Evolutionary conservation across 768 basidiomycete genomes (phyloP).

Genomic region (Leccinum boreale): DNA sequence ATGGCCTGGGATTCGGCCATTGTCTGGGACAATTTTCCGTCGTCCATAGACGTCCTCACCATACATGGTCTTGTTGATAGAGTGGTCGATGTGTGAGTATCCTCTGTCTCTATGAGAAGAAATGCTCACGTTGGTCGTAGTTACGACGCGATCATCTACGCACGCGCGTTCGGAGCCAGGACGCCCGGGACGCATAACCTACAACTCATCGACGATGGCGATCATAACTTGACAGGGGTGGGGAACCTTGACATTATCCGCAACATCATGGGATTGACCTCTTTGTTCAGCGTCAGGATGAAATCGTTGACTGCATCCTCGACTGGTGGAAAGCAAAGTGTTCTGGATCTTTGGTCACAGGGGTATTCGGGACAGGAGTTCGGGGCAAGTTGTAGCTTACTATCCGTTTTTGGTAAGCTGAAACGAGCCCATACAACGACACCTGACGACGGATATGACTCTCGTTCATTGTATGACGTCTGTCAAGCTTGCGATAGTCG

Average conservation of each 20-base stretch:
- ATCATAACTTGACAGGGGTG: constrained; percentile 75
- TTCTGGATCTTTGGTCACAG: constrained; percentile 50
- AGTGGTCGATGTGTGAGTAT: constrained; percentile 65
- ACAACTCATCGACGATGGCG: constrained; percentile 67
- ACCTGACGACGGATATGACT: neutral
- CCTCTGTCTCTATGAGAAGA: neutral
- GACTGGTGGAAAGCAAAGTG: constrained; percentile 60
- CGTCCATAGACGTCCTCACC: constrained; percentile 61
- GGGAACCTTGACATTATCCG: constrained; percentile 6
- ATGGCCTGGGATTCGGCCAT: constrained; percentile 62
- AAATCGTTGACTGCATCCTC: constrained; percentile 63
- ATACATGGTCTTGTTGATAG: constrained; percentile 72
- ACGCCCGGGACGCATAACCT: constrained; percentile 67
- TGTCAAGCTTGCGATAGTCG: neutral
- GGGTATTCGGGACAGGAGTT: constrained; percentile 59
- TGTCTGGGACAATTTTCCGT: constrained; percentile 69
- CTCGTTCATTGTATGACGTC: neutral
- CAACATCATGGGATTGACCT: constrained; percentile 1
- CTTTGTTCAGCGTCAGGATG: constrained; percentile 49
- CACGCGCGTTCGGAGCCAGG: constrained; percentile 54
- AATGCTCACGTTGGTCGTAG: constrained; percentile 33
- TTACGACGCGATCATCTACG: constrained; percentile 71
- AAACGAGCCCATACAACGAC: neutral
- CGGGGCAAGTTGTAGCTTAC: constrained; percentile 43
- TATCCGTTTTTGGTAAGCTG: neutral